A percentile compares a stretch with the other conserved stretches of the same genome.
Evolutionary conservation across 2,329 filamentous ascomycete genomes (phyloP).

Genomic region (Dothiorella sarmentorum): DNA sequence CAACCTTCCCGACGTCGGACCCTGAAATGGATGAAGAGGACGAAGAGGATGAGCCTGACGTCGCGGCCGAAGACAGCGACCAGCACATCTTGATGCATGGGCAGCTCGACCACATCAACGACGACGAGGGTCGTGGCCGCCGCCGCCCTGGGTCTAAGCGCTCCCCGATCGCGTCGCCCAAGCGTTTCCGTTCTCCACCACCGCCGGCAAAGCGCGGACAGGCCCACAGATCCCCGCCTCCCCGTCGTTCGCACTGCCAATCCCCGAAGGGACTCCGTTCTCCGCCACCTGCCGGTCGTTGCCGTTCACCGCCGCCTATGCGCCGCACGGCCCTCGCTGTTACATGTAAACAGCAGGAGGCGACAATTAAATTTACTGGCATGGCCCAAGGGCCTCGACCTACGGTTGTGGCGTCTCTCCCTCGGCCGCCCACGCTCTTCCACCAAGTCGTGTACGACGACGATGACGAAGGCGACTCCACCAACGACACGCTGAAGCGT

Average conservation of each 20-base stretch:
- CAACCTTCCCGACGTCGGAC: slow-evolving; percentile 93
- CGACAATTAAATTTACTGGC: slow-evolving; percentile 47
- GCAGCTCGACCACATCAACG: slow-evolving; percentile 65
- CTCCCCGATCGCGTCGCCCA: slow-evolving; percentile 57
- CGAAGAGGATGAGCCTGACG: slow-evolving; percentile 43
- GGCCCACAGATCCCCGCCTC: slow-evolving; percentile 38
- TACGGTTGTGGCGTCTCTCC: slow-evolving; percentile 81
- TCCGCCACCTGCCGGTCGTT: slow-evolving; percentile 35
- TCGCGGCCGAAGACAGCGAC: slow-evolving; percentile 59
- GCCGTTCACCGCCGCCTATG: slow-evolving; percentile 67
- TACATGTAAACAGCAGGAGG: slow-evolving; percentile 20
- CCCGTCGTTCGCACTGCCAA: slow-evolving; percentile 61
- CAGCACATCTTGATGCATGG: slow-evolving; percentile 68
- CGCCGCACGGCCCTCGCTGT: slow-evolving; percentile 42
- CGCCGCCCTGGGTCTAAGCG: slow-evolving; percentile 31
- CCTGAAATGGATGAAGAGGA: slow-evolving; percentile 78
- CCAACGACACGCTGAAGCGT: slow-evolving; percentile 63
- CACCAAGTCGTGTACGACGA: slow-evolving; percentile 24
- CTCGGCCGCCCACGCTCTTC: slow-evolving; percentile 62
- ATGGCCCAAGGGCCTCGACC: slow-evolving; percentile 63
- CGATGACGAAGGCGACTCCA: slow-evolving; percentile 38
- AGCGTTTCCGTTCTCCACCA: slow-evolving; percentile 55
- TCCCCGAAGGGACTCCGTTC: slow-evolving; percentile 63
- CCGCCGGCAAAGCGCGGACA: slow-evolving; percentile 30
- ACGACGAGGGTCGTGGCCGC: slow-evolving; percentile 45